Evolutionary conservation across 176 grass and related monocot species (phyloP).

Genomic region (Juncus effusus): DNA sequence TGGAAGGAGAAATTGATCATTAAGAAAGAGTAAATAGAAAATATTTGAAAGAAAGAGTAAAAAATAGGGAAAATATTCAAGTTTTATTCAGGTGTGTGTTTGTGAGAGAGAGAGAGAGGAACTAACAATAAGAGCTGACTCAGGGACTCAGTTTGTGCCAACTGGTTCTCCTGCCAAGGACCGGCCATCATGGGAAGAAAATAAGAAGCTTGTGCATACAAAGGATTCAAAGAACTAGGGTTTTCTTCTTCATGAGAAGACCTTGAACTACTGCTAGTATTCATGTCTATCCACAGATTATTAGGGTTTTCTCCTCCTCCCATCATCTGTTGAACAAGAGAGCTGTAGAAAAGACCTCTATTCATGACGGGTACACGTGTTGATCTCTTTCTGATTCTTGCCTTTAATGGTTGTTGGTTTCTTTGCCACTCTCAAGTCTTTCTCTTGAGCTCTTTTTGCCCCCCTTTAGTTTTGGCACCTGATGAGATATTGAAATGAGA

Average conservation of each 20-base stretch:
- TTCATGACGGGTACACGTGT: slow-evolving; percentile 36
- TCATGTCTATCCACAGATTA: slow-evolving; percentile 35
- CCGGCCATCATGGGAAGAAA: slow-evolving; percentile 46
- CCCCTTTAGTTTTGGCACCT: slow-evolving; percentile 28
- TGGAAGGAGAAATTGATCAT: slow-evolving; percentile 18
- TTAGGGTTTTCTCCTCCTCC: slow-evolving; percentile 30
- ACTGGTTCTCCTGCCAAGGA: slow-evolving; percentile 33
- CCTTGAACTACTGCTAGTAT: slow-evolving; percentile 37
- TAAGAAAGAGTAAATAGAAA: slow-evolving; percentile 28
- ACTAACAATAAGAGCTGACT: slow-evolving; percentile 77
- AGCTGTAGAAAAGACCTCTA: slow-evolving; percentile 58
- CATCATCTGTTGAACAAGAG: slow-evolving; percentile 68
- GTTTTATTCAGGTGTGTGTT: neutral
- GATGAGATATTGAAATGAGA: slow-evolving; percentile 9
- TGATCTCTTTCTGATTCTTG: neutral
- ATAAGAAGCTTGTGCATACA: slow-evolving; percentile 53
- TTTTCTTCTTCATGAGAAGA: slow-evolving; percentile 42
- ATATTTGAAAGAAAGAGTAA: neutral
- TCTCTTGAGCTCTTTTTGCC: slow-evolving; percentile 33
- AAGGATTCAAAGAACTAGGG: slow-evolving; percentile 44
- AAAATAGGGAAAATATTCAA: slow-evolving; percentile 4
- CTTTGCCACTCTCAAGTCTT: slow-evolving; percentile 19
- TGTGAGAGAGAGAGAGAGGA: slow-evolving; percentile 18
- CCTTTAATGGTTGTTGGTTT: slow-evolving; percentile 18
- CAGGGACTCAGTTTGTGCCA: slow-evolving; percentile 56